Percentiles rank a stretch among this genome's conserved stretches.
Evolutionary conservation across 2,329 filamentous ascomycete species (phyloP).

Genomic region (Botrytis squamosa): DNA sequence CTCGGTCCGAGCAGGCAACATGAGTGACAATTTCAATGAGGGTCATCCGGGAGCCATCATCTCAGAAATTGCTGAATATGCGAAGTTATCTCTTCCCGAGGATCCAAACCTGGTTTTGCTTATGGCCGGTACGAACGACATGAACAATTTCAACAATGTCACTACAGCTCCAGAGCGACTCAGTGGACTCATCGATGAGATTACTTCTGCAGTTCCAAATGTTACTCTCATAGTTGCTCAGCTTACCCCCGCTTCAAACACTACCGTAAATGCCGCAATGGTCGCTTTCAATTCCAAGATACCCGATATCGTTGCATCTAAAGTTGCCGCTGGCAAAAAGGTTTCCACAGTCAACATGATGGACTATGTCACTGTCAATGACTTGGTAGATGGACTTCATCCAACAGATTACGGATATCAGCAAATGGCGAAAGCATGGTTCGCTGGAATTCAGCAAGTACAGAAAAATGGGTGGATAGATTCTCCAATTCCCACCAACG

Average conservation of each 20-base stretch:
- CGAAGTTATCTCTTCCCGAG: conserved; percentile 24
- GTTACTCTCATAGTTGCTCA: conserved; percentile 42
- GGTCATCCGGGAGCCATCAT: conserved; percentile 40
- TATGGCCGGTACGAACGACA: conserved; percentile 41
- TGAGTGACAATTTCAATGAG: conserved; percentile 40
- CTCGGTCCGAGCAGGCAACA: conserved; percentile 37
- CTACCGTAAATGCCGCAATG: background rate
- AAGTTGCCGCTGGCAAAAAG: conserved; percentile 19
- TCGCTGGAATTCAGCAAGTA: conserved; percentile 19
- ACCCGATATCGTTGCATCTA: conserved; percentile 23
- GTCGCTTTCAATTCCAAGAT: conserved; percentile 27
- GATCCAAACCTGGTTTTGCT: conserved; percentile 40
- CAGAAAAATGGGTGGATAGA: conserved; percentile 17
- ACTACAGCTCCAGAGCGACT: conserved; percentile 39
- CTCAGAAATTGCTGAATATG: conserved; percentile 33
- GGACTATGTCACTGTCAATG: conserved; percentile 16
- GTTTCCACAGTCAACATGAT: conserved; percentile 25
- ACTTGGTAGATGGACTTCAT: conserved; percentile 27
- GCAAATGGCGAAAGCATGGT: conserved; percentile 27
- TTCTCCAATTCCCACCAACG: background rate
- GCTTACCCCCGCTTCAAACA: conserved; percentile 34
- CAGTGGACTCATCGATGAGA: conserved; percentile 38
- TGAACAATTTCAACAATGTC: conserved; percentile 31
- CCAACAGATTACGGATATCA: conserved; percentile 29
- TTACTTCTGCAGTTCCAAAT: conserved; percentile 37